Conservation (phyloP, 2,329 filamentous ascomycete genomes). For the Scytalidium sp. region DNA sequence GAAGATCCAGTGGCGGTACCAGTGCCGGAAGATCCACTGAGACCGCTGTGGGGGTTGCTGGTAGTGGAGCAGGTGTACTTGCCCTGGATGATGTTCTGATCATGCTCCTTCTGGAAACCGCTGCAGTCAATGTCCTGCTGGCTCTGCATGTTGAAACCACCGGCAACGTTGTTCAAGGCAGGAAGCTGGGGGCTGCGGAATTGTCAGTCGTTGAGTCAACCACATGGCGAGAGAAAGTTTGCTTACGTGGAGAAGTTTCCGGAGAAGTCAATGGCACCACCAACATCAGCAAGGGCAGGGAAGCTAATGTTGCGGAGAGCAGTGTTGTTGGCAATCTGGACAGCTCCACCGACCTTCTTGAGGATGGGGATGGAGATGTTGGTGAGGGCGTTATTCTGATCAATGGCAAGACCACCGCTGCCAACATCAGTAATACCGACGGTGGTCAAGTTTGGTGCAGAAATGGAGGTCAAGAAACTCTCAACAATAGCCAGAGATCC, state of each 20-base stretch:
- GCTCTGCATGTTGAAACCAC: conserved; percentile 61
- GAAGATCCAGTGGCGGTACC: conserved; percentile 25
- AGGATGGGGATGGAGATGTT: conserved; percentile 77
- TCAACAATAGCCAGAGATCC: conserved; percentile 80
- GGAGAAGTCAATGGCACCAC: conserved; percentile 79
- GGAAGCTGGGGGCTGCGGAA: conserved; percentile 65
- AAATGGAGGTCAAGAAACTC: conserved; percentile 64
- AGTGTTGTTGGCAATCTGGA: conserved; percentile 90
- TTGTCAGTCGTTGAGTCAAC: conserved; percentile 26
- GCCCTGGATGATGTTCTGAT: conserved; percentile 41
- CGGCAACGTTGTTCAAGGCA: conserved; percentile 62
- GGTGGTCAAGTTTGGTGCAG: conserved; percentile 67
- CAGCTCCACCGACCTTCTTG: conserved; percentile 68
- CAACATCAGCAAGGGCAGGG: conserved; percentile 63
- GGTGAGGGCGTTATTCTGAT: conserved; percentile 57
- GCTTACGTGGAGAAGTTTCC: conserved; percentile 83
- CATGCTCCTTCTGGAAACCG: conserved; percentile 21
- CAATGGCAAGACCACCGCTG: conserved; percentile 57
- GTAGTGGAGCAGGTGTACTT: conserved; percentile 38
- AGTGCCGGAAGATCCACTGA: conserved; percentile 29
- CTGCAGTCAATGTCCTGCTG: conserved; percentile 22
- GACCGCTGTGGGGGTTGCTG: conserved; percentile 15
- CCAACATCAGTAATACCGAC: conserved; percentile 39
- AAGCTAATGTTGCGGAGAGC: conserved; percentile 66
- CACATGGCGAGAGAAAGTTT: background rate